phyloP scores from a whole-genome alignment of 1,139 yeast species.

The Candida glucosophila region DNA sequence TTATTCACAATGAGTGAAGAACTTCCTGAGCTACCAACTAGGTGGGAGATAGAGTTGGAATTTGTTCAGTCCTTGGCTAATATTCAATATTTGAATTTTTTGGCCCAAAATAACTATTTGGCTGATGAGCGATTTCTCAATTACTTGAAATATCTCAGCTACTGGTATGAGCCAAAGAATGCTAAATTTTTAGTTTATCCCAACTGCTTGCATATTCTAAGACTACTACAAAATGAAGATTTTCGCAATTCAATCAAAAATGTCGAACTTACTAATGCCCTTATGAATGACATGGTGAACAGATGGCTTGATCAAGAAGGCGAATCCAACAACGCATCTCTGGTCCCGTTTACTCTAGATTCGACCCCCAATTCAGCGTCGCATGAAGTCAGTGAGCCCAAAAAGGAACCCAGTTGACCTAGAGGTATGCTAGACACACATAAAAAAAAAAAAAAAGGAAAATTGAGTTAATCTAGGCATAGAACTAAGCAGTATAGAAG shows the following conservation, averaged over 20 bases:
- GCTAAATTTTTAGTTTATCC: constrained; percentile 64
- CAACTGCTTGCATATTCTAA: constrained; percentile 59
- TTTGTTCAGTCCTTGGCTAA: constrained; percentile 79
- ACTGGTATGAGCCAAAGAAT: constrained; percentile 66
- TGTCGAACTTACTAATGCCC: constrained; percentile 48
- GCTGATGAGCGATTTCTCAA: constrained; percentile 53
- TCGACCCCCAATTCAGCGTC: no score
- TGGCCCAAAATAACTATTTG: constrained; percentile 67
- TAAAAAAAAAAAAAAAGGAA: no score
- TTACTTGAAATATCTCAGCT: constrained; percentile 59
- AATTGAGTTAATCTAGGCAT: no score
- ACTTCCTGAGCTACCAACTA: constrained; percentile 50
- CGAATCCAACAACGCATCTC: no score
- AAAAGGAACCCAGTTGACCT: no score
- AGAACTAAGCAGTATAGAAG: no score
- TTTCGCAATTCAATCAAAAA: constrained; percentile 48
- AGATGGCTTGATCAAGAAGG: constrained; percentile 56
- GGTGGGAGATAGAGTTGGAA: constrained; percentile 80
- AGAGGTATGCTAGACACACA: no score
- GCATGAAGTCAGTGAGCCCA: no score
- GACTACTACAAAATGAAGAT: constrained; percentile 47
- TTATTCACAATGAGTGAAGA: no score
- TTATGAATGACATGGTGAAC: constrained; percentile 71
- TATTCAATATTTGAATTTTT: constrained; percentile 62
- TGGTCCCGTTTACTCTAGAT: no score